These are phyloP conservation scores for Saccharomyces hybrid DNA, from an alignment of 1,139 yeast genomes.

Conservation along the genomic window DNA sequence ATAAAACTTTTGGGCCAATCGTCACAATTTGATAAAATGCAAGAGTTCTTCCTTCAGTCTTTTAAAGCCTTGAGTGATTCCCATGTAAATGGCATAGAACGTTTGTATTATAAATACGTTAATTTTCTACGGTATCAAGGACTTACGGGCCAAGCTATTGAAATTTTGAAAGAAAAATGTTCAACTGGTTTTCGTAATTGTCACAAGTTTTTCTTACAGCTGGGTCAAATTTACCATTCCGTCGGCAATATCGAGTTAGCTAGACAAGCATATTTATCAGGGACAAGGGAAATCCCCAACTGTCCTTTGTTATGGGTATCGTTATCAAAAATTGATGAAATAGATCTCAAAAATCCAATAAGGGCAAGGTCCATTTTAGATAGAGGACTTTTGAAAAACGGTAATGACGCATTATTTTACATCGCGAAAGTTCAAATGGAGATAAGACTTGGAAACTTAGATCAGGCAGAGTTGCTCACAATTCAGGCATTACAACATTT, in stretches of 20 bases:
- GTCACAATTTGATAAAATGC: conserved; percentile 37
- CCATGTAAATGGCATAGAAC: conserved; percentile 35
- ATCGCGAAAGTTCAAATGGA: conserved; percentile 54
- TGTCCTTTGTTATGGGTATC: conserved; percentile 49
- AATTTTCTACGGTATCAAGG: conserved; percentile 43
- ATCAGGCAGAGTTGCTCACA: conserved; percentile 50
- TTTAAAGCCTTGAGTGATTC: conserved; percentile 15
- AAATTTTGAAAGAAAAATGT: conserved; percentile 40
- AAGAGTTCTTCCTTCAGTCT: conserved; percentile 39
- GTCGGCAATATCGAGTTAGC: conserved; percentile 36
- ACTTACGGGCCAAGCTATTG: conserved; percentile 35
- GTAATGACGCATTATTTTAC: conserved; percentile 45
- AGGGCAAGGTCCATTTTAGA: conserved; percentile 72
- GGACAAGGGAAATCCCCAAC: conserved; percentile 42
- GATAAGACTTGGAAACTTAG: conserved; percentile 38
- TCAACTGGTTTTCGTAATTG: conserved; percentile 14
- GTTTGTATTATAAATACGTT: conserved; percentile 60
- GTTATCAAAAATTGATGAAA: conserved; percentile 45
- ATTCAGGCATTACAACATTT: conserved; percentile 53
- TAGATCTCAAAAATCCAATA: conserved; percentile 36
- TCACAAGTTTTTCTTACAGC: conserved; percentile 21
- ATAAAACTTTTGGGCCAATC: conserved; percentile 52
- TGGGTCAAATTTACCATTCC: conserved; percentile 20
- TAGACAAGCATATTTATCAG: conserved; percentile 42
- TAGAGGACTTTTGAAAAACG: conserved; percentile 50